A percentile compares a stretch with the other conserved stretches of the same genome.
Conservation (phyloP, 23 red algal species). For the Agarophyton chilense region DNA sequence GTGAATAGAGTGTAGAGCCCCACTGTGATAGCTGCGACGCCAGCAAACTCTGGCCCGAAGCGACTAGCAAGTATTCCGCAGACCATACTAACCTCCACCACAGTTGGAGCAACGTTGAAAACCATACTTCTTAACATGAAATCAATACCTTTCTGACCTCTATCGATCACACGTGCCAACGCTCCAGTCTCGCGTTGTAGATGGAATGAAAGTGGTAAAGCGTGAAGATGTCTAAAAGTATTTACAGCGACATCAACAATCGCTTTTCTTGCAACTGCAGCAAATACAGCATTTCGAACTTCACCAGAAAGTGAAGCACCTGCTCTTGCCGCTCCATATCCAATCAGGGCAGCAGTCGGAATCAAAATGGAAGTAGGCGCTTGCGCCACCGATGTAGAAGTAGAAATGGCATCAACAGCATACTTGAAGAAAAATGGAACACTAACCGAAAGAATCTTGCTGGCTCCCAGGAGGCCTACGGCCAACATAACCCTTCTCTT, state of each 20-base stretch:
- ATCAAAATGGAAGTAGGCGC: conserved; percentile 28
- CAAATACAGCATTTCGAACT: conserved; percentile 84
- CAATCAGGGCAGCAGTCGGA: conserved; percentile 77
- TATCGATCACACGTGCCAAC: conserved; percentile 87
- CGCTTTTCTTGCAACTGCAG: conserved; percentile 72
- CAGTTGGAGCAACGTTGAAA: conserved; percentile 96
- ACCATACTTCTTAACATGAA: conserved; percentile 92
- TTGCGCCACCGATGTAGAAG: background rate
- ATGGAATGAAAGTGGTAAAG: conserved; percentile 86
- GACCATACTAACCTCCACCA: conserved; percentile 87
- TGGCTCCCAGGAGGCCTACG: conserved; percentile 73
- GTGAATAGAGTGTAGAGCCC: conserved; percentile 88
- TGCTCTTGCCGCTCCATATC: conserved; percentile 86
- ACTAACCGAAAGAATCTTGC: conserved; percentile 80
- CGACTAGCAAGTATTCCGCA: conserved; percentile 76
- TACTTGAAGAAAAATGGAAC: conserved; percentile 94
- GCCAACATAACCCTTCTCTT: conserved; percentile 66
- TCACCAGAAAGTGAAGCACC: conserved; percentile 82
- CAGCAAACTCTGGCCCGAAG: conserved; percentile 78
- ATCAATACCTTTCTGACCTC: conserved; percentile 98
- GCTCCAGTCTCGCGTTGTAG: conserved; percentile 82
- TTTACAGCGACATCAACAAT: conserved; percentile 86
- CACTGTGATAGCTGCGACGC: conserved; percentile 73
- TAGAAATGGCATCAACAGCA: conserved; percentile 79
- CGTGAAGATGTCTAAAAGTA: conserved; percentile 90